Percentiles rank a stretch among this genome's conserved stretches.
Evolutionary conservation across 2,329 filamentous ascomycete genomes (phyloP).

Genomic region (Xylariaceae sp.): DNA sequence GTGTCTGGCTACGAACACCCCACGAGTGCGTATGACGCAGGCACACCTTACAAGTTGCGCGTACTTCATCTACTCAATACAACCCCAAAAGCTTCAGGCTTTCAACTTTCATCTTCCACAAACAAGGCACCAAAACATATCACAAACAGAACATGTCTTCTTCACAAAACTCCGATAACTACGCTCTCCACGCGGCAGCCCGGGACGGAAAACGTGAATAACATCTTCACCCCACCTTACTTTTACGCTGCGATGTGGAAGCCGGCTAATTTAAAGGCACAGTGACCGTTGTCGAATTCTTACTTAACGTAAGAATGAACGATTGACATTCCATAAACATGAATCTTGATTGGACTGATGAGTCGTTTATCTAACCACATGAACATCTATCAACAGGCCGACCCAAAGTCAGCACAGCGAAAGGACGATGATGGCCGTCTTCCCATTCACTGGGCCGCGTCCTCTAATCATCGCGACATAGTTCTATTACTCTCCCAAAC

Average conservation of each 20-base stretch:
- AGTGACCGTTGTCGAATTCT: slow-evolving; percentile 68
- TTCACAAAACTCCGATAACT: slow-evolving; percentile 51
- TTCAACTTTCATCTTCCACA: neutral
- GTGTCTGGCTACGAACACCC: too few species aligned
- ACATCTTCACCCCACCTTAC: neutral
- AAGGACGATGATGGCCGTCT: slow-evolving; percentile 85
- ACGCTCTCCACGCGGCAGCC: slow-evolving; percentile 79
- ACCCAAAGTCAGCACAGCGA: slow-evolving; percentile 65
- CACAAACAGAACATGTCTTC: slow-evolving; percentile 17
- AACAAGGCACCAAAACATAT: neutral
- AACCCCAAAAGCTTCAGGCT: neutral
- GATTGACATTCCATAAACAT: neutral
- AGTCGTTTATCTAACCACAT: slow-evolving; percentile 8
- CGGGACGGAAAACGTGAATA: slow-evolving; percentile 73
- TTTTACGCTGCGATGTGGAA: neutral
- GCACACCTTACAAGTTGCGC: too few species aligned
- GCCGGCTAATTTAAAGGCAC: neutral
- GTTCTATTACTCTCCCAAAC: slow-evolving; percentile 64
- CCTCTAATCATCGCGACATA: slow-evolving; percentile 72
- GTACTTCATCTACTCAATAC: neutral
- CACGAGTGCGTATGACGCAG: too few species aligned
- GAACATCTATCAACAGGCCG: slow-evolving; percentile 50
- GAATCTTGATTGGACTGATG: neutral
- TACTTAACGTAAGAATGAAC: slow-evolving; percentile 54
- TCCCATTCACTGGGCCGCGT: slow-evolving; percentile 89